Evolutionary conservation across 2,329 filamentous ascomycete species (phyloP).

Genomic region (Claviceps capensis): DNA sequence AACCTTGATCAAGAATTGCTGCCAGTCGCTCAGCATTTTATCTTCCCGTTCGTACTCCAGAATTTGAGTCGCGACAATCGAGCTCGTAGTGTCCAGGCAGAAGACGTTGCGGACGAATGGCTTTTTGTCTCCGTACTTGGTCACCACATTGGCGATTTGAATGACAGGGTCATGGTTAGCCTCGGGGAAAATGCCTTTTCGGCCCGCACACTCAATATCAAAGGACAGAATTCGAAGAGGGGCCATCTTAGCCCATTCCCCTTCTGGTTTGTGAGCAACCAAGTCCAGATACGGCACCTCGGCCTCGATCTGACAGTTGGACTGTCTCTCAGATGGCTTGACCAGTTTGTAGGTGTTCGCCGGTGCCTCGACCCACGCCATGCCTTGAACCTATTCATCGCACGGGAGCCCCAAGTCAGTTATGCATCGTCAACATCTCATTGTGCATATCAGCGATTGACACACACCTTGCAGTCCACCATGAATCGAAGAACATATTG

Average conservation of each 20-base stretch:
- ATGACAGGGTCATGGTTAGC: conserved; percentile 87
- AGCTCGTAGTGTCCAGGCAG: conserved; percentile 79
- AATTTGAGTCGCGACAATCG: conserved; percentile 90
- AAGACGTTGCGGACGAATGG: conserved; percentile 96
- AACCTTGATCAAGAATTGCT: conserved; percentile 74
- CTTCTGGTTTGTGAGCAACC: conserved; percentile 74
- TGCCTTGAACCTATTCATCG: conserved; percentile 57
- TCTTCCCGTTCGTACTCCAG: conserved; percentile 70
- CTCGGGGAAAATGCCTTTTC: conserved; percentile 95
- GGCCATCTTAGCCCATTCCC: conserved; percentile 97
- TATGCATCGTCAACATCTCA: conserved; percentile 6
- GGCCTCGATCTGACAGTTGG: conserved; percentile 94
- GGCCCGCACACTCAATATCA: conserved; percentile 95
- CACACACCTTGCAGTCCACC: conserved; percentile 72
- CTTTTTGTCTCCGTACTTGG: conserved; percentile 85
- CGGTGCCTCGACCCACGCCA: conserved; percentile 93
- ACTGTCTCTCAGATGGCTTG: conserved; percentile 51
- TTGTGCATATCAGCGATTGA: background rate
- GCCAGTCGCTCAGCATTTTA: conserved; percentile 87
- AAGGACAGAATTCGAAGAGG: conserved; percentile 87
- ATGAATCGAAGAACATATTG: conserved; percentile 94
- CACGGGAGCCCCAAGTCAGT: background rate
- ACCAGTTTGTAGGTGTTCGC: conserved; percentile 61
- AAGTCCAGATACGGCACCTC: conserved; percentile 70
- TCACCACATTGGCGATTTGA: conserved; percentile 94